Conservation (phyloP, 768 basidiomycete genomes). For the Pisolithus orientalis region DNA sequence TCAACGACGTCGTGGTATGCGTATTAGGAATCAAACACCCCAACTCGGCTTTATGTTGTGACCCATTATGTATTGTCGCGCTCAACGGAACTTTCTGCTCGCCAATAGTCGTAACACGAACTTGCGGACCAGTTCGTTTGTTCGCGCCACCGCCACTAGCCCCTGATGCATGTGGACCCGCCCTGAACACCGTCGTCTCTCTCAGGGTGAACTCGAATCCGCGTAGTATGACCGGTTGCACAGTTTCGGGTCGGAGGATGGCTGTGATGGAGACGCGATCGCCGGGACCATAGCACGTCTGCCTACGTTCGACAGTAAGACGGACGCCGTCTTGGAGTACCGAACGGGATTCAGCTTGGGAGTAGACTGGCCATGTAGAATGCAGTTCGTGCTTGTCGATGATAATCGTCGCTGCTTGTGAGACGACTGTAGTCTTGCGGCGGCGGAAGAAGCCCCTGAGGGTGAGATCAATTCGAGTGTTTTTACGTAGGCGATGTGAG, state of each 20-base stretch:
- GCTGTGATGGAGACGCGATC: conserved; percentile 73
- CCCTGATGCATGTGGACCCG: conserved; percentile 40
- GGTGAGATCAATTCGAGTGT: conserved; percentile 2
- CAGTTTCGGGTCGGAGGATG: conserved; percentile 62
- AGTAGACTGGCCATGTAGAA: conserved; percentile 89
- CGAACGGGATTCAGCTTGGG: conserved; percentile 67
- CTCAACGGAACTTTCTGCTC: conserved; percentile 72
- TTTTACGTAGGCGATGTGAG: not conserved
- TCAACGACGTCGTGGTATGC: conserved; percentile 77
- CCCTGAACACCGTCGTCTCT: conserved; percentile 73
- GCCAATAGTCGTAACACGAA: conserved; percentile 47
- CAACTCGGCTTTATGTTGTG: conserved; percentile 67
- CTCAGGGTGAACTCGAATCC: conserved; percentile 78
- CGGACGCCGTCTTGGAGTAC: conserved; percentile 61
- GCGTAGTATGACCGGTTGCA: conserved; percentile 66
- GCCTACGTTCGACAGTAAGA: conserved; percentile 67
- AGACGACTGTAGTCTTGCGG: conserved; percentile 62
- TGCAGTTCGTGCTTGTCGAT: conserved; percentile 94
- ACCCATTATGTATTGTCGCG: conserved; percentile 67
- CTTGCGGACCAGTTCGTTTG: conserved; percentile 56
- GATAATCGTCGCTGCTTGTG: conserved; percentile 64
- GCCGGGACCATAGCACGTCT: conserved; percentile 81
- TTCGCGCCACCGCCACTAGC: conserved; percentile 15
- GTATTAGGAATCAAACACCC: conserved; percentile 61
- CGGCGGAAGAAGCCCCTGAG: conserved; percentile 75